These are phyloP conservation scores for Cajanus cajan DNA, from an alignment of 306 rosid species.

Conservation along the genomic window DNA sequence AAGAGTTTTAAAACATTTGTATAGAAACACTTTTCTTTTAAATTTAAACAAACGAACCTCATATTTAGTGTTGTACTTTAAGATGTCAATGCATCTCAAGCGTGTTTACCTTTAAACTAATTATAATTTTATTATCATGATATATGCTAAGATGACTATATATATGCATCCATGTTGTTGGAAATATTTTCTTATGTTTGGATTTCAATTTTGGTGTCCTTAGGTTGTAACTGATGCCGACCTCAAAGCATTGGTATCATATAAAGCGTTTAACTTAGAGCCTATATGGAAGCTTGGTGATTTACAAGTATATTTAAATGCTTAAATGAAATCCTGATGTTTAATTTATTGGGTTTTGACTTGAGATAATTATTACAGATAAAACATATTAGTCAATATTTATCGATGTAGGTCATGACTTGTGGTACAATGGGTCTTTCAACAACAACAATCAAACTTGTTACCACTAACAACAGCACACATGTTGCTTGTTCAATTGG, in stretches of 20 bases:
- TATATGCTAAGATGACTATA: too few species aligned
- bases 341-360: background rate
- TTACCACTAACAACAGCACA: conserved; percentile 44
- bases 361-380: too few species aligned
- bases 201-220: background rate
- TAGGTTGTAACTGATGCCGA: conserved; percentile 81
- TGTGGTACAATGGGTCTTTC: conserved; percentile 77
- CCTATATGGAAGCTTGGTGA: conserved; percentile 63
- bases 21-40: too few species aligned
- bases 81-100: too few species aligned
- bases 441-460: conserved; percentile 73
- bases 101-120: too few species aligned
- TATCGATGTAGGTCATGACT: conserved; percentile 61
- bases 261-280: conserved; percentile 63
- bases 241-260: conserved; percentile 72
- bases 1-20: too few species aligned
- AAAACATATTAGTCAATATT: background rate
- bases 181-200: background rate
- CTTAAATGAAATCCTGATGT: background rate
- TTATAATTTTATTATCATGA: too few species aligned
- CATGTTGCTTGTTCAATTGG: conserved; percentile 77
- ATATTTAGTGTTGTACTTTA: too few species aligned
- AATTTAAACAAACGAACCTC: too few species aligned
- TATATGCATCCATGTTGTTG: background rate
- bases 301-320: conserved; percentile 54